Percentiles rank a stretch among this genome's conserved stretches.
Conservation (phyloP, 257 asterid genomes). For the Ajuga chamaepitys region DNA sequence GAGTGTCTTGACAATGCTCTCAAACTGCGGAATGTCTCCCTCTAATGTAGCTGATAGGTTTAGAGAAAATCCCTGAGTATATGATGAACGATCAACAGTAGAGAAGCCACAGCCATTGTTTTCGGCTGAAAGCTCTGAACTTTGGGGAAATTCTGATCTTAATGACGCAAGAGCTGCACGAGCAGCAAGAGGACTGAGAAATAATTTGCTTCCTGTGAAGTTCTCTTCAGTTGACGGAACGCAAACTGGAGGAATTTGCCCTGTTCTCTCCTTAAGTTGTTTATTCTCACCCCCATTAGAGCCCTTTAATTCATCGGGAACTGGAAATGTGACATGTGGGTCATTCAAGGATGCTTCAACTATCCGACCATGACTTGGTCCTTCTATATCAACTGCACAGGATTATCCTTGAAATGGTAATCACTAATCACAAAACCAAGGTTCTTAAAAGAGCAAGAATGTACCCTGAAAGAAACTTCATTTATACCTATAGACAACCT, state of each 20-base stretch:
- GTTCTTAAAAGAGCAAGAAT: background rate
- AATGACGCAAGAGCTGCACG: slow-evolving; percentile 66
- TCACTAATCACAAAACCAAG: background rate
- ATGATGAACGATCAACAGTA: slow-evolving; percentile 4
- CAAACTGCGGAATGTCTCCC: slow-evolving; percentile 12
- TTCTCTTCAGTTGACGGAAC: slow-evolving; percentile 19
- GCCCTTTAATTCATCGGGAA: slow-evolving; percentile 1
- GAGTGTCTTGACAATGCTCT: slow-evolving; percentile 27
- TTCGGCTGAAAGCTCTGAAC: slow-evolving; percentile 3
- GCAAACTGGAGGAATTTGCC: slow-evolving; percentile 13
- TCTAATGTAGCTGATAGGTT: slow-evolving; percentile 18
- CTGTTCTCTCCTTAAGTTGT: slow-evolving; percentile 2
- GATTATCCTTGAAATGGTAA: slow-evolving; percentile 1
- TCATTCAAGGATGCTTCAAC: slow-evolving; percentile 13
- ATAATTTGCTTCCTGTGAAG: slow-evolving; percentile 19
- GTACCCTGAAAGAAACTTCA: background rate
- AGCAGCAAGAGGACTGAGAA: slow-evolving; percentile 55
- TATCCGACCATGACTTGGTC: slow-evolving; percentile 14
- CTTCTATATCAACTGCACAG: slow-evolving; percentile 30
- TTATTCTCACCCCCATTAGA: slow-evolving; percentile 12
- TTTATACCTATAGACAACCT: background rate
- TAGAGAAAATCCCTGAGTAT: slow-evolving; percentile 5
- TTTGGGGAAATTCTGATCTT: slow-evolving; percentile 33
- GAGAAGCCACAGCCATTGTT: slow-evolving; percentile 6
- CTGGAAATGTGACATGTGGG: slow-evolving; percentile 7